Base-by-base conservation (phyloP, 2,329 filamentous ascomycete genomes). In the Gaeumannomyces tritici region DNA sequence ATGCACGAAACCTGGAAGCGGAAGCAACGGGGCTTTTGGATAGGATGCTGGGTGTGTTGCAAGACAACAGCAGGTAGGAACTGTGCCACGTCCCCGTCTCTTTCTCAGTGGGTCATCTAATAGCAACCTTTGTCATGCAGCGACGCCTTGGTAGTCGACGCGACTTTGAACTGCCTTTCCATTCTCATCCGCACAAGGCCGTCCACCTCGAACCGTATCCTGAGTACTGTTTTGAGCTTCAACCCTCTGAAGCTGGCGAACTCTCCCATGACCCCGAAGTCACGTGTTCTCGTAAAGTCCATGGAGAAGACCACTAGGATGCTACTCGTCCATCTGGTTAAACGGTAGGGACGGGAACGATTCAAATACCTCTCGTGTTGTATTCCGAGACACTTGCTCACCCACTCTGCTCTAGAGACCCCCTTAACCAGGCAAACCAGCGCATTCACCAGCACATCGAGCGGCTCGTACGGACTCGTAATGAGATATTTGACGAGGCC, bases 251-350 rank as follows among this genome's bases (percentile, higher is more conserved):
- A 89, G 74, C 83, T 91, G 66, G 90, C 89, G 63, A 89, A 85
- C 69, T 85, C 86, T 2, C 87, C 89, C 4, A 84, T 96, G 79
- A 93, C 89, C 0, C 83, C 91, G 3, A 91, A 87, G 71, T 83
- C 85, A 60, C 91, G 89, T 68, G 89, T 99, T 64, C 85, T 93
- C 69, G 83, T 96, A 65, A 91, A 88, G 74, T 98, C 93, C 6
- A 95, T 99, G 86, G 93, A 97, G 74, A 91, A 96, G 72, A 99
- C 95, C 28, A 90, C 90, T 3, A 85, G 92, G 69, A 86, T 92
- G 67, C 78, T 99, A 58, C 80, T 98, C 54, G 83, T 93, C 61
- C 93, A 97, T 74, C 79, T 96, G 61, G 80, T 89, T 67, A 93
- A 93, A 77, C 84, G 86, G 88, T 90, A 80, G 67, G 79, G 65